Conservation (phyloP, 192 early-diverging fungal species). For the Dissophora globulifera region DNA sequence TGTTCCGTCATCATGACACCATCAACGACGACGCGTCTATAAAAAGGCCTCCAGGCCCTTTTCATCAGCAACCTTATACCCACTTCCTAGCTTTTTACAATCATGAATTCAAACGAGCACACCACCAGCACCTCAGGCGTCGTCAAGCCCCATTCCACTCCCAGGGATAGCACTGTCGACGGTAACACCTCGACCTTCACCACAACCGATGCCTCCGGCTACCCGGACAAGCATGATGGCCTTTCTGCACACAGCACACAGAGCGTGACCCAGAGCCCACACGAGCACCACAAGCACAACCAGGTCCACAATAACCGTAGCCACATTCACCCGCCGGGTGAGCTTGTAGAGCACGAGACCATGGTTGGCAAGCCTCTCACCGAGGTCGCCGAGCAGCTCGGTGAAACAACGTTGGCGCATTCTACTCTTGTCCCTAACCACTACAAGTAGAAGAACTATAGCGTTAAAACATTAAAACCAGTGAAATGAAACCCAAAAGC, state of each 20-base stretch:
- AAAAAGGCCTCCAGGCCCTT: no score
- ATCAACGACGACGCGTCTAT: no score
- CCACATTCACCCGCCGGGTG: background rate
- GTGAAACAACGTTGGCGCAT: background rate
- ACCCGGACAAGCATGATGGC: constrained; percentile 34
- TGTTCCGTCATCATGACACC: no score
- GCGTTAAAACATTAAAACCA: no score
- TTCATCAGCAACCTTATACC: no score
- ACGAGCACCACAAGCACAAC: constrained; percentile 36
- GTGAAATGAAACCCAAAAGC: no score
- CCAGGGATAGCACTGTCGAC: background rate
- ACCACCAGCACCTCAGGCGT: background rate
- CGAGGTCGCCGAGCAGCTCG: constrained; percentile 15
- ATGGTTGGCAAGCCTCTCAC: background rate
- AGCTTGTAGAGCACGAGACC: background rate
- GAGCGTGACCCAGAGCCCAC: background rate
- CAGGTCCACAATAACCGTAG: constrained; percentile 5
- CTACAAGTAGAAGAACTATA: constrained; percentile 5
- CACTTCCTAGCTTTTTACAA: background rate
- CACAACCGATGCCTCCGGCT: constrained; percentile 42
- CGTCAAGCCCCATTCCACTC: no score
- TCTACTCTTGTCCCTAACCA: constrained; percentile 3
- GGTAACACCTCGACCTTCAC: background rate
- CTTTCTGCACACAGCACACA: constrained; percentile 9
- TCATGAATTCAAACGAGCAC: background rate